These are phyloP conservation scores for Kluyveromyces dobzhanskii DNA, from an alignment of 805 yeast genomes.

Conservation along the genomic window DNA sequence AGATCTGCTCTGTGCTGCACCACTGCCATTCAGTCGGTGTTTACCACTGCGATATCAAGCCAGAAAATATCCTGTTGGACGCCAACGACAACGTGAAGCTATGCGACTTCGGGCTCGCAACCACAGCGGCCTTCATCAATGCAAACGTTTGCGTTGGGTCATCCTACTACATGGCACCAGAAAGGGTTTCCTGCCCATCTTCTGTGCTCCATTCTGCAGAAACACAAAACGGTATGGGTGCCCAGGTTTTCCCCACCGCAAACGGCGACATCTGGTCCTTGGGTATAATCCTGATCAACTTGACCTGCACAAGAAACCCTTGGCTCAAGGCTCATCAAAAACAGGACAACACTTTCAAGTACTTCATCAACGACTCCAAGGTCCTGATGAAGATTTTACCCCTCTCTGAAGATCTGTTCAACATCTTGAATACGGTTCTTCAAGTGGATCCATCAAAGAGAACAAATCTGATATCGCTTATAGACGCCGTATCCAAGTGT, in stretches of 20 bases:
- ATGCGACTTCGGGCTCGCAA: constrained; percentile 85
- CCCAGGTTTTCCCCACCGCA: constrained; percentile 43
- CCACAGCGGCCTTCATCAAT: constrained; percentile 47
- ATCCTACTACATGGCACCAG: constrained; percentile 90
- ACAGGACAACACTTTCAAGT: constrained; percentile 56
- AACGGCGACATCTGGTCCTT: constrained; percentile 86
- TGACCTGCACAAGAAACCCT: constrained; percentile 79
- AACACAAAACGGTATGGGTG: constrained; percentile 5
- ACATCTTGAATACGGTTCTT: constrained; percentile 34
- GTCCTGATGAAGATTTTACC: constrained; percentile 65
- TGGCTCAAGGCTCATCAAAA: constrained; percentile 72
- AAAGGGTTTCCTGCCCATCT: constrained; percentile 42
- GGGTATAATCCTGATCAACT: constrained; percentile 70
- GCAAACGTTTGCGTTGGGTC: constrained; percentile 79
- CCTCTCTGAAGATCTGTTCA: constrained; percentile 53
- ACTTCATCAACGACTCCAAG: constrained; percentile 46
- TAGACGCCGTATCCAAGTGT: constrained; percentile 18
- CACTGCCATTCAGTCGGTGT: constrained; percentile 79
- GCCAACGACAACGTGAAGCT: constrained; percentile 50
- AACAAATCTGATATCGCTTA: constrained; percentile 16
- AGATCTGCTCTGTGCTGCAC: constrained; percentile 73
- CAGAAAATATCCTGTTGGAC: constrained; percentile 80
- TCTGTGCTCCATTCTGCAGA: constrained; percentile 23
- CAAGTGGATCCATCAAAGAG: constrained; percentile 29
- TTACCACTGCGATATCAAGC: constrained; percentile 91